Conservation (phyloP, 2,329 filamentous ascomycete genomes). For the Pseudogymnoascus sp. region DNA sequence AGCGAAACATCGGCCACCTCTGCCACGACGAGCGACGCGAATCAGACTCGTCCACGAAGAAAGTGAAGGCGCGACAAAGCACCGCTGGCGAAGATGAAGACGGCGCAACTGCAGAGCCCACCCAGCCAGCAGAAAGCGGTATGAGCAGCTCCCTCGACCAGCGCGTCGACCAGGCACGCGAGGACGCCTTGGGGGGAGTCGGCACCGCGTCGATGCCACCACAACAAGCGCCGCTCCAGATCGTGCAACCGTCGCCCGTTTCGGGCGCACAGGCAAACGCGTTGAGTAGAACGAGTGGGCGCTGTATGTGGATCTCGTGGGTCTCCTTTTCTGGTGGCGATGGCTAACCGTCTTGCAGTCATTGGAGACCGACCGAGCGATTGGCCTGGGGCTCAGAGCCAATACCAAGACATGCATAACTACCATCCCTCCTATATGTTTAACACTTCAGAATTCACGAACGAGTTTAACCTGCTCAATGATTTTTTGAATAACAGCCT, state of each 20-base stretch:
- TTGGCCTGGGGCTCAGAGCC: constrained; percentile 67
- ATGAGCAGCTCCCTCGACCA: constrained; percentile 51
- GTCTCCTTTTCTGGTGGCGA: constrained; percentile 21
- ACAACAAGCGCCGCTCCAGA: constrained; percentile 51
- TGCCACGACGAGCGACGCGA: constrained; percentile 97
- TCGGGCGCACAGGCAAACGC: constrained; percentile 59
- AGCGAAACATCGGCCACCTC: constrained; percentile 95
- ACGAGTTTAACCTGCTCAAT: constrained; percentile 94
- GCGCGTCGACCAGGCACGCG: constrained; percentile 41
- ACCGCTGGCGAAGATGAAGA: constrained; percentile 55
- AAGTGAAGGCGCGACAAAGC: constrained; percentile 60
- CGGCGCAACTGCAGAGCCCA: constrained; percentile 45
- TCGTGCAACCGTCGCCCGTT: constrained; percentile 65
- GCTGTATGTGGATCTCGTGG: constrained; percentile 53
- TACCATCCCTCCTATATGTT: constrained; percentile 95
- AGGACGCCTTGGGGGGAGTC: constrained; percentile 32
- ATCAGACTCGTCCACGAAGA: constrained; percentile 59
- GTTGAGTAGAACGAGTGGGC: constrained; percentile 58
- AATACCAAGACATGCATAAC: constrained; percentile 89
- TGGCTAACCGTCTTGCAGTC: constrained; percentile 44
- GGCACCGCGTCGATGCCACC: constrained; percentile 26
- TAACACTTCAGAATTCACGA: constrained; percentile 78
- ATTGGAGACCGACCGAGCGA: constrained; percentile 68
- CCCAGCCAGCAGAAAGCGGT: constrained; percentile 38
- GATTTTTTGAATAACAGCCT: constrained; percentile 92